Conservation (phyloP, 768 basidiomycete genomes). For the Xerocomus brunneocitrinus region DNA sequence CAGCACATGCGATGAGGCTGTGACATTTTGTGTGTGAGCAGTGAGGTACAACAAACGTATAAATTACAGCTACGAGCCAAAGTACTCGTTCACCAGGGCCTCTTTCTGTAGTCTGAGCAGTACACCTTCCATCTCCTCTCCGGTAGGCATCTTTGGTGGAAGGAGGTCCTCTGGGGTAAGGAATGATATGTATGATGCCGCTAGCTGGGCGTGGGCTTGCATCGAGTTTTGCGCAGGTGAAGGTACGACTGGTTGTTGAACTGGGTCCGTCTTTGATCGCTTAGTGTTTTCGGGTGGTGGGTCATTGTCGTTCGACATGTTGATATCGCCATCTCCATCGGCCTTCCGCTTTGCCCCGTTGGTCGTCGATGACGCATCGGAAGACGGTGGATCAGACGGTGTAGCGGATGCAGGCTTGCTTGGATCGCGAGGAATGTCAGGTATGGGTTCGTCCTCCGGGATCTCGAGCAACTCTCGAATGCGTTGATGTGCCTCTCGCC, state of each 20-base stretch:
- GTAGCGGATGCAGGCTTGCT: not conserved
- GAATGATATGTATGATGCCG: constrained; percentile 69
- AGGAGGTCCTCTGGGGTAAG: constrained; percentile 67
- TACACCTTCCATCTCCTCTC: constrained; percentile 74
- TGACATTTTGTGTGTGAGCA: not conserved
- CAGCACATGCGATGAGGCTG: not conserved
- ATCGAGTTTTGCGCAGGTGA: constrained; percentile 13
- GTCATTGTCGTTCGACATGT: constrained; percentile 30
- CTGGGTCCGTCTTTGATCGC: constrained; percentile 25
- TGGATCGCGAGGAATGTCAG: constrained; percentile 42
- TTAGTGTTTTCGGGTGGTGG: constrained; percentile 25
- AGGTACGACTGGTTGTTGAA: constrained; percentile 2
- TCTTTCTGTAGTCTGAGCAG: constrained; percentile 75
- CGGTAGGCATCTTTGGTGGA: constrained; percentile 70
- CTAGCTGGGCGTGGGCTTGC: constrained; percentile 45
- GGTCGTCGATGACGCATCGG: constrained; percentile 14
- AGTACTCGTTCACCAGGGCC: constrained; percentile 77
- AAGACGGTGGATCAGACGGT: constrained; percentile 20
- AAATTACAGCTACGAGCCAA: constrained; percentile 33
- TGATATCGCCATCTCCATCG: constrained; percentile 40
- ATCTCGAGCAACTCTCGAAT: constrained; percentile 52
- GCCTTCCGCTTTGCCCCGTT: constrained; percentile 53
- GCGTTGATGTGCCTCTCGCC: constrained; percentile 56
- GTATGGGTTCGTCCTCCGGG: constrained; percentile 46
- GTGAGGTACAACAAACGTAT: constrained; percentile 9